Evolutionary conservation across 352 stramenopile genomes (phyloP).

Genomic region (Saprolegnia diclina): DNA sequence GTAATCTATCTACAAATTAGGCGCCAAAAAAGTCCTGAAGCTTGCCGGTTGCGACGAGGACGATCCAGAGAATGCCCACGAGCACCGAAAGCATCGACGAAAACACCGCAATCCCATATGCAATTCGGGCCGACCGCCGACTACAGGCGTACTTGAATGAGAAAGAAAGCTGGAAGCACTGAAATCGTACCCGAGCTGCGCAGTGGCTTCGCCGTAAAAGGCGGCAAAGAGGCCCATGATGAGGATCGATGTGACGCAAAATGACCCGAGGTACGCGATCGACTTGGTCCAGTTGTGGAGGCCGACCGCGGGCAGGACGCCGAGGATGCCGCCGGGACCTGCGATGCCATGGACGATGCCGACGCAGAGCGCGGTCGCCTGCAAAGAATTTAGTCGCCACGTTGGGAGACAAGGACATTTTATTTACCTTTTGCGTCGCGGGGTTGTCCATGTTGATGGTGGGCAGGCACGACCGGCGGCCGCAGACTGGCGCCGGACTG

Average conservation of each 20-base stretch:
- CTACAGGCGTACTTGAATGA: background rate
- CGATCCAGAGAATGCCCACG: slow-evolving; percentile 77
- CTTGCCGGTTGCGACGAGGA: slow-evolving; percentile 64
- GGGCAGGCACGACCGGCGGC: slow-evolving; percentile 28
- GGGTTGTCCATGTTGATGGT: slow-evolving; percentile 63
- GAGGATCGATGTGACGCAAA: slow-evolving; percentile 83
- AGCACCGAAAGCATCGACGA: slow-evolving; percentile 80
- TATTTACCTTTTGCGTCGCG: slow-evolving; percentile 75
- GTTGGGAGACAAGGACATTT: slow-evolving; percentile 7
- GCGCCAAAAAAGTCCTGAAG: slow-evolving; percentile 67
- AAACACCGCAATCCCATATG: slow-evolving; percentile 75
- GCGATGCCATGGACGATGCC: slow-evolving; percentile 89
- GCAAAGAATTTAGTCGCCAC: slow-evolving; percentile 21
- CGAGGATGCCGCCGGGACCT: slow-evolving; percentile 68
- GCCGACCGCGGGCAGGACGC: slow-evolving; percentile 85
- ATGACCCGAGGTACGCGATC: slow-evolving; percentile 82
- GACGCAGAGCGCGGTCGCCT: slow-evolving; percentile 75
- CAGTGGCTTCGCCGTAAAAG: slow-evolving; percentile 72
- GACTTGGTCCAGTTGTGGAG: slow-evolving; percentile 78
- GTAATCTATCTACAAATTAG: no score
- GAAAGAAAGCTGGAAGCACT: background rate
- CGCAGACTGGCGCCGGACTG: background rate
- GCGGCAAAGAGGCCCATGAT: slow-evolving; percentile 88
- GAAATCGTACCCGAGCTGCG: slow-evolving; percentile 36
- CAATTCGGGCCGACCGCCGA: slow-evolving; percentile 64